Percentiles rank a stretch among this genome's conserved stretches.
Evolutionary conservation across 225 moss, liverwort and hornwort genomes (phyloP).

Genomic region (Pleurozium schreberi): DNA sequence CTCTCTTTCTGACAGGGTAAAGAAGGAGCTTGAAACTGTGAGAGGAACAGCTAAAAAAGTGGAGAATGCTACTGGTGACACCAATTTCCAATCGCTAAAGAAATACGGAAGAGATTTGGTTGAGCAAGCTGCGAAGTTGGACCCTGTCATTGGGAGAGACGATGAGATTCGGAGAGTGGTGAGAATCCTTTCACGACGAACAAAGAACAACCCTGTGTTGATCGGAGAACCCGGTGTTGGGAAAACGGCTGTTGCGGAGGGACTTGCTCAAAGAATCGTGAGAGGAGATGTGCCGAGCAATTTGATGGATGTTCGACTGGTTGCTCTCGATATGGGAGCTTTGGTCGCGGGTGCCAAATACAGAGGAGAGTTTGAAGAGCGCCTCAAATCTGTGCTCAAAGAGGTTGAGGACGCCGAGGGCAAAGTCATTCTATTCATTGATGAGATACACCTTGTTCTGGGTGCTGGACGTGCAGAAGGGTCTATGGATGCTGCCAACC

Average conservation of each 20-base stretch:
- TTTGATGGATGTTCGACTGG: conserved; percentile 62
- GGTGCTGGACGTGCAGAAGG: conserved; percentile 81
- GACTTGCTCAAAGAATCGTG: conserved; percentile 86
- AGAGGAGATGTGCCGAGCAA: conserved; percentile 91
- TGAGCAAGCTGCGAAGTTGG: conserved; percentile 68
- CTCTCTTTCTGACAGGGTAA: conserved; percentile 21
- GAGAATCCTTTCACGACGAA: conserved; percentile 76
- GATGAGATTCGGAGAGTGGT: conserved; percentile 94
- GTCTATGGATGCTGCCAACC: conserved; percentile 97
- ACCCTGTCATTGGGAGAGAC: conserved; percentile 92
- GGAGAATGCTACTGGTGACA: conserved; percentile 61
- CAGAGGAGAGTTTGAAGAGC: conserved; percentile 90
- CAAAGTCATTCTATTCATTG: conserved; percentile 87
- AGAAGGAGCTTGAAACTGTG: conserved; percentile 51
- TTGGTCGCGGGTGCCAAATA: conserved; percentile 88
- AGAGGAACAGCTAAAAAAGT: conserved; percentile 63
- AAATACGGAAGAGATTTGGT: conserved; percentile 91
- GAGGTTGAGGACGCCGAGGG: conserved; percentile 87
- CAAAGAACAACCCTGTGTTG: conserved; percentile 91
- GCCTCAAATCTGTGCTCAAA: conserved; percentile 79
- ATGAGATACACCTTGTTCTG: conserved; percentile 87
- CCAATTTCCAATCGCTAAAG: conserved; percentile 74
- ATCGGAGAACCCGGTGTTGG: conserved; percentile 97
- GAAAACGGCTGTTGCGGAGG: conserved; percentile 93
- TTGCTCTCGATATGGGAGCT: conserved; percentile 89